phyloP scores from a whole-genome alignment of 257 asterid species.

The Fraxinus excelsior region DNA sequence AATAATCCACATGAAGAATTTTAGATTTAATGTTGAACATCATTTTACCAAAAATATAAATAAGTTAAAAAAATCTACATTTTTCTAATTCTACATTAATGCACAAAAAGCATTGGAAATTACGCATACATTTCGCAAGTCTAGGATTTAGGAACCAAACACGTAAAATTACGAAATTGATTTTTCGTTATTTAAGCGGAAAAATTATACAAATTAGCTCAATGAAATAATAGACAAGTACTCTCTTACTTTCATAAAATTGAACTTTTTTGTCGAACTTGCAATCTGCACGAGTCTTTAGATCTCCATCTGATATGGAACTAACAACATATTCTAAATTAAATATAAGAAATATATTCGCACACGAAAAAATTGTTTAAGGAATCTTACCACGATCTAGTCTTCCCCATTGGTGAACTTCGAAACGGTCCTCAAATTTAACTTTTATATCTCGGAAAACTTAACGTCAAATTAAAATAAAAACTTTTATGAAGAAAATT shows the following conservation, averaged over 20 bases:
- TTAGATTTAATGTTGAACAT: background rate
- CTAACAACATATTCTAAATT: background rate
- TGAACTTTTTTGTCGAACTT: conserved; percentile 72
- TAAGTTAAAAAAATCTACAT: background rate
- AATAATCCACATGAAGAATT: conserved; percentile 6
- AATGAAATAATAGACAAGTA: background rate
- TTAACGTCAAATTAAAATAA: background rate
- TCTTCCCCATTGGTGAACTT: conserved; percentile 45
- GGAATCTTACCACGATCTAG: conserved; percentile 36
- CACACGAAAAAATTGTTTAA: background rate
- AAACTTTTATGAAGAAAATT: too few species aligned
- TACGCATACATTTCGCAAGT: background rate
- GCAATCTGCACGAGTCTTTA: conserved; percentile 45
- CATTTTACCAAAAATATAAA: background rate
- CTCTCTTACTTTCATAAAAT: conserved; percentile 58
- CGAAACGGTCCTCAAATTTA: background rate
- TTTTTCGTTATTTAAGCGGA: background rate
- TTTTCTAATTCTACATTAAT: background rate
- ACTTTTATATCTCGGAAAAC: background rate
- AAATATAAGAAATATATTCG: background rate
- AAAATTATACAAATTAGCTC: background rate
- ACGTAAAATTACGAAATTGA: background rate
- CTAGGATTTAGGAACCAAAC: background rate
- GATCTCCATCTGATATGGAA: conserved; percentile 54
- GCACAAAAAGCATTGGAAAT: background rate